A percentile compares a stretch with the other conserved stretches of the same genome.
Evolutionary conservation across 352 stramenopile genomes (phyloP).

Genomic region (Globisporangium ultimum): DNA sequence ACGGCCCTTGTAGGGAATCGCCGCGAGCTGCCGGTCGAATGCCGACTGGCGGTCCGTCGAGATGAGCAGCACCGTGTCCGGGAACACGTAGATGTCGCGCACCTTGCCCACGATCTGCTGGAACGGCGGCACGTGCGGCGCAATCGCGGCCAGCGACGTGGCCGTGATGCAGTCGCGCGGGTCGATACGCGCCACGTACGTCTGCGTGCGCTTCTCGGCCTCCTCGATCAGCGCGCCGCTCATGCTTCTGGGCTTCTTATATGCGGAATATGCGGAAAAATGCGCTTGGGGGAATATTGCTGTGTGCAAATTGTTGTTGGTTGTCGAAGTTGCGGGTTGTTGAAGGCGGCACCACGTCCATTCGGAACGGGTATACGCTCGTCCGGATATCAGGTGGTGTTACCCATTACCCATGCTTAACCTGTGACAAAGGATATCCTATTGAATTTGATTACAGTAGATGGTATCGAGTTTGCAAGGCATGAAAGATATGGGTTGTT

Average conservation of each 20-base stretch:
- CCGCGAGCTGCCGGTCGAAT: slow-evolving; percentile 96
- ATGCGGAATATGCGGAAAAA: too few species aligned
- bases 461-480: too few species aligned
- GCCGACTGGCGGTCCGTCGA: slow-evolving; percentile 98
- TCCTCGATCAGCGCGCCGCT: slow-evolving; percentile 40
- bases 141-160: slow-evolving; percentile 53
- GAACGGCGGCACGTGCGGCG: slow-evolving; percentile 35
- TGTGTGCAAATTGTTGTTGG: neutral
- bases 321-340: slow-evolving; percentile 4
- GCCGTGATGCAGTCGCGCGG: slow-evolving; percentile 33
- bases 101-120: slow-evolving; percentile 84
- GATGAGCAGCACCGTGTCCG: slow-evolving; percentile 91
- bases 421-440: neutral
- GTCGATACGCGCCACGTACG: slow-evolving; percentile 62
- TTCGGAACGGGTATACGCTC: neutral
- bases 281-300: neutral
- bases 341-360: neutral
- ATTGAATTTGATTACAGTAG: neutral
- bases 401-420: neutral
- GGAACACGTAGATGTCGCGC: slow-evolving; percentile 90
- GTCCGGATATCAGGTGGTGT: neutral
- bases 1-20: slow-evolving; percentile 96
- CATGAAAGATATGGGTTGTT: too few species aligned
- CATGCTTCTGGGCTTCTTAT: too few species aligned
- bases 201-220: slow-evolving; percentile 66